phyloP scores from a whole-genome alignment of 768 basidiomycete species.

The Lentinula aciculospora region DNA sequence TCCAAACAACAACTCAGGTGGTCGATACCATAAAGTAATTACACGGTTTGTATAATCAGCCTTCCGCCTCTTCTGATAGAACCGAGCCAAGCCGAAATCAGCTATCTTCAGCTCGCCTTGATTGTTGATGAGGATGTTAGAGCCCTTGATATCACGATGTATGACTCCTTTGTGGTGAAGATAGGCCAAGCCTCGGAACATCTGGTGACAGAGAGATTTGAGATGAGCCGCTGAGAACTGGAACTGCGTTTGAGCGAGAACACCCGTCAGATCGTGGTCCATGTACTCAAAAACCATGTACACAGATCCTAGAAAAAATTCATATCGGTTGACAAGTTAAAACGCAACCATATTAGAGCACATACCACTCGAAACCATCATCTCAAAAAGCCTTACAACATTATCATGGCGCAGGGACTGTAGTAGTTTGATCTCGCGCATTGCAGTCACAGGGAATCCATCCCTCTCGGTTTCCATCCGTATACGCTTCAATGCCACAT shows the following conservation, averaged over 20 bases:
- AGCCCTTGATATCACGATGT: constrained; percentile 98
- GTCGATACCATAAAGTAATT: constrained; percentile 97
- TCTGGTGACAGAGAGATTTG: constrained; percentile 93
- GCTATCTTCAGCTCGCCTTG: constrained; percentile 91
- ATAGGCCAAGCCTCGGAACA: constrained; percentile 92
- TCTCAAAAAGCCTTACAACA: constrained; percentile 86
- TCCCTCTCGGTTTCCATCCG: constrained; percentile 97
- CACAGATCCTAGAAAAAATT: constrained; percentile 79
- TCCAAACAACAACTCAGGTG: constrained; percentile 91
- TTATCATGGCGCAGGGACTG: constrained; percentile 90
- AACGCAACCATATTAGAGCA: neutral
- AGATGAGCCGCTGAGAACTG: constrained; percentile 81
- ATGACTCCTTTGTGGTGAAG: constrained; percentile 95
- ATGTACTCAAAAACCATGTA: constrained; percentile 99
- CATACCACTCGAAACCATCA: constrained; percentile 97
- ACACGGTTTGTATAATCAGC: constrained; percentile 99
- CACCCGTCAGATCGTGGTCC: constrained; percentile 96
- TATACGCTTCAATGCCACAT: constrained; percentile 93
- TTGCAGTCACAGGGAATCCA: constrained; percentile 97
- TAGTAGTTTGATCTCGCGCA: constrained; percentile 97
- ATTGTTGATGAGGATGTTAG: constrained; percentile 92
- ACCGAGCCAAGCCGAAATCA: constrained; percentile 95
- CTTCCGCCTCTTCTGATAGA: constrained; percentile 86
- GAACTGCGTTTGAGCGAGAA: constrained; percentile 88
- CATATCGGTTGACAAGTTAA: constrained; percentile 4